Conservation (phyloP, 2,329 filamentous ascomycete genomes). For the Pseudogymnoascus sp. region DNA sequence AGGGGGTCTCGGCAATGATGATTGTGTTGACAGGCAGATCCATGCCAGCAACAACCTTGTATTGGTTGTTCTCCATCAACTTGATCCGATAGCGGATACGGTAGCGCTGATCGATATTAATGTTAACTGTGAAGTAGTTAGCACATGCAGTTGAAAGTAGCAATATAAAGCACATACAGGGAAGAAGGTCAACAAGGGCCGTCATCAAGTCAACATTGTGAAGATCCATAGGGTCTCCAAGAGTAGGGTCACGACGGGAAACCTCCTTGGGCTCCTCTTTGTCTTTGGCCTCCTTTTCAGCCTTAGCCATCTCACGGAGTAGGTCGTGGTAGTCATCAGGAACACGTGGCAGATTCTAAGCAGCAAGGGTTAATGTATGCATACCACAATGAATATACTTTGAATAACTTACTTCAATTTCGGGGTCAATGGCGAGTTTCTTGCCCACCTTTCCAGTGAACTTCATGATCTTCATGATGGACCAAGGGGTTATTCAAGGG, state of each 20-base stretch:
- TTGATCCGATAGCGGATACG: conserved; percentile 1
- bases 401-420: neutral
- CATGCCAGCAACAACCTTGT: conserved; percentile 5
- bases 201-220: neutral
- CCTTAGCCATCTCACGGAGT: neutral
- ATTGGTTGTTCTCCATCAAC: neutral
- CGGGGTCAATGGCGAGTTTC: neutral
- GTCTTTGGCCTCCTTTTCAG: neutral
- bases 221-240: neutral
- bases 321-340: neutral
- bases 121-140: neutral
- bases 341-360: neutral
- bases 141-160: neutral
- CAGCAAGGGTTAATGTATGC: neutral
- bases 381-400: neutral
- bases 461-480: neutral
- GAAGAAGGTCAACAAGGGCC: neutral
- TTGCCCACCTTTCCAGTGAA: too few species aligned
- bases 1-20: neutral
- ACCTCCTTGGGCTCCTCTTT: neutral
- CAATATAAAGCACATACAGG: neutral
- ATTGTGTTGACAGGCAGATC: neutral
- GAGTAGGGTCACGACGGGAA: neutral
- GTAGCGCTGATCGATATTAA: neutral
- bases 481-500: neutral